Evolutionary conservation across 169 alveolate species (phyloP).

Genomic region (Plasmodium cynomolgi): DNA sequence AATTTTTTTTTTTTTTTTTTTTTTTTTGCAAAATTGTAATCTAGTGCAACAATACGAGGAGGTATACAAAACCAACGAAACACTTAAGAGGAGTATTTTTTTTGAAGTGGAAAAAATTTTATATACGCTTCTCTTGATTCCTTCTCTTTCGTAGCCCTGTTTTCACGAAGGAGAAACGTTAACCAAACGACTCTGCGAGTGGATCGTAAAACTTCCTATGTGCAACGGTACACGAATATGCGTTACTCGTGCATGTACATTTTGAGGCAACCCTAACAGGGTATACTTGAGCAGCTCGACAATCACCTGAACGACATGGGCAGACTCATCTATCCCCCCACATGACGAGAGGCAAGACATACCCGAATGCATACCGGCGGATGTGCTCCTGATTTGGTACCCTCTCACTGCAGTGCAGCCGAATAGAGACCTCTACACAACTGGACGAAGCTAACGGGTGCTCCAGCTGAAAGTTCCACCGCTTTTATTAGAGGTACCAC

Average conservation of each 20-base stretch:
- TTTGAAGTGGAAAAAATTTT: background rate
- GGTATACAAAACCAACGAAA: background rate
- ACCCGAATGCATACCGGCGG: background rate
- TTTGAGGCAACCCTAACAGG: background rate
- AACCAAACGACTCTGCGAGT: background rate
- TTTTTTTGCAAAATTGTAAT: background rate
- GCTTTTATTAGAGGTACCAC: background rate
- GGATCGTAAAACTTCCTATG: background rate
- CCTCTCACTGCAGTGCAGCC: background rate
- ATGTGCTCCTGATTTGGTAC: background rate
- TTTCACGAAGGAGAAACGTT: background rate
- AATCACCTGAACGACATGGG: background rate
- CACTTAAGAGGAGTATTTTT: background rate
- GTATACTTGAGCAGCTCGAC: background rate
- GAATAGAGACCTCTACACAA: background rate
- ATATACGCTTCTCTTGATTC: background rate
- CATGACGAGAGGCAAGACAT: background rate
- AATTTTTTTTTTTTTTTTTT: too few species aligned
- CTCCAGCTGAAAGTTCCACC: background rate
- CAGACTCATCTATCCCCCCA: background rate
- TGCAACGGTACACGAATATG: background rate
- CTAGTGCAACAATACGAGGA: background rate
- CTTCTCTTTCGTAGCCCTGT: background rate
- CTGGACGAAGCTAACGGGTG: background rate
- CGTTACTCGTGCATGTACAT: background rate